Evolutionary conservation across 2,329 filamentous ascomycete genomes (phyloP).

Genomic region (Fusarium agapanthi): DNA sequence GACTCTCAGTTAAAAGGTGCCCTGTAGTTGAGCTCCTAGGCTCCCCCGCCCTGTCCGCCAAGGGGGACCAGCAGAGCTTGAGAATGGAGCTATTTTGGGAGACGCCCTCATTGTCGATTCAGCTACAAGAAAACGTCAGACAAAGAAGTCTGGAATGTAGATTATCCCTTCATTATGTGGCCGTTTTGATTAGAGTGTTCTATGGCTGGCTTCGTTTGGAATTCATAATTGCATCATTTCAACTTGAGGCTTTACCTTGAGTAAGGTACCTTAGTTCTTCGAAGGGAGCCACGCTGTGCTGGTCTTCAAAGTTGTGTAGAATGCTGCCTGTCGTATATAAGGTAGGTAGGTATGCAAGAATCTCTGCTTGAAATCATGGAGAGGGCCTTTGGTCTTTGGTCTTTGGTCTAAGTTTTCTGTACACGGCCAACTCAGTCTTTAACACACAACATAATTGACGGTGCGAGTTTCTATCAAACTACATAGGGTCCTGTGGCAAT

Average conservation of each 20-base stretch:
- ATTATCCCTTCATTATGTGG: constrained; percentile 18
- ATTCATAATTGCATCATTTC: constrained; percentile 22
- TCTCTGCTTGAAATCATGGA: not conserved
- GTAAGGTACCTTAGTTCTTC: not conserved
- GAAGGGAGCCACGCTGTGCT: constrained; percentile 3
- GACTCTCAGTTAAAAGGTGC: not conserved
- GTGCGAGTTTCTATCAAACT: not conserved
- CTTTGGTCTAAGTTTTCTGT: not conserved
- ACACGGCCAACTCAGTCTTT: not conserved
- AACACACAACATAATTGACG: not conserved
- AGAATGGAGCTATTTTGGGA: constrained; percentile 30
- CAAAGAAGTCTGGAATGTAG: constrained; percentile 28
- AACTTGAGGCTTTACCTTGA: constrained; percentile 4
- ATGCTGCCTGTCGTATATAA: not conserved
- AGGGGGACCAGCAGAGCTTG: constrained; percentile 3
- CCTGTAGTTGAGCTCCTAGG: not conserved
- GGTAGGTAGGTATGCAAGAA: too few species aligned
- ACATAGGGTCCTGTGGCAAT: not conserved
- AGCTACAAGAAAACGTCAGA: constrained; percentile 24
- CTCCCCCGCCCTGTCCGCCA: constrained; percentile 1
- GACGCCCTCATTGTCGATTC: constrained; percentile 11
- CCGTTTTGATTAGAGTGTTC: constrained; percentile 14
- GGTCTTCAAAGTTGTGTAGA: not conserved
- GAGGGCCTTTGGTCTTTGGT: not conserved
- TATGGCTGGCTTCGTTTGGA: constrained; percentile 17